Evolutionary conservation across 805 yeast genomes (phyloP).

Genomic region (Tetrapisispora pingtungensis): DNA sequence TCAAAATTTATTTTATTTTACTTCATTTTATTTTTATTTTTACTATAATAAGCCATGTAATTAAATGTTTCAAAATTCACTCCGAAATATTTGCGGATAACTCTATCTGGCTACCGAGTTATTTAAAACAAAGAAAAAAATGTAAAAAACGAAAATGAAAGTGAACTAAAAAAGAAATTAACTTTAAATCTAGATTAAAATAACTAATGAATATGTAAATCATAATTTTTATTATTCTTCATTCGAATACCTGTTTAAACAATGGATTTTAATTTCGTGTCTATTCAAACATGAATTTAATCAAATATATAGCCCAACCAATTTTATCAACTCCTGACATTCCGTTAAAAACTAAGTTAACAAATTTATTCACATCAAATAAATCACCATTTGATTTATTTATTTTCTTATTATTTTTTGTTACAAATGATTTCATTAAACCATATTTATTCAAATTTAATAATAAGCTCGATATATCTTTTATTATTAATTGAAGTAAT

Average conservation of each 20-base stretch:
- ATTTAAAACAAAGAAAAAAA: no score
- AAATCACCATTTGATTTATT: neutral
- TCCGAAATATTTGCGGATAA: no score
- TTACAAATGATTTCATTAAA: neutral
- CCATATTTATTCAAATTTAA: neutral
- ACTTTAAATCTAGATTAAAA: no score
- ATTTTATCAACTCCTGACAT: neutral
- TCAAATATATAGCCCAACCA: neutral
- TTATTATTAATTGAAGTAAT: neutral
- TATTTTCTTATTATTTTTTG: neutral
- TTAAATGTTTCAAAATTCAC: no score
- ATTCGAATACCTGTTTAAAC: no score
- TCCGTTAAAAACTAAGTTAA: neutral
- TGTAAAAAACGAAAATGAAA: no score
- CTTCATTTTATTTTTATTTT: no score
- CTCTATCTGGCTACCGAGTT: no score
- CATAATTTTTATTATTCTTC: neutral
- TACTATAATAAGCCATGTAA: no score
- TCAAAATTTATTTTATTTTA: no score
- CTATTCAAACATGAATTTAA: neutral
- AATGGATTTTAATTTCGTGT: no score
- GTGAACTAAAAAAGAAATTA: no score
- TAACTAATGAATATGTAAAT: neutral
- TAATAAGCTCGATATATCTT: constrained; percentile 1
- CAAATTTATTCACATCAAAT: neutral